Evolutionary conservation across 495 filamentous ascomycete species (phyloP).

Genomic region (Chaetomium tenue): DNA sequence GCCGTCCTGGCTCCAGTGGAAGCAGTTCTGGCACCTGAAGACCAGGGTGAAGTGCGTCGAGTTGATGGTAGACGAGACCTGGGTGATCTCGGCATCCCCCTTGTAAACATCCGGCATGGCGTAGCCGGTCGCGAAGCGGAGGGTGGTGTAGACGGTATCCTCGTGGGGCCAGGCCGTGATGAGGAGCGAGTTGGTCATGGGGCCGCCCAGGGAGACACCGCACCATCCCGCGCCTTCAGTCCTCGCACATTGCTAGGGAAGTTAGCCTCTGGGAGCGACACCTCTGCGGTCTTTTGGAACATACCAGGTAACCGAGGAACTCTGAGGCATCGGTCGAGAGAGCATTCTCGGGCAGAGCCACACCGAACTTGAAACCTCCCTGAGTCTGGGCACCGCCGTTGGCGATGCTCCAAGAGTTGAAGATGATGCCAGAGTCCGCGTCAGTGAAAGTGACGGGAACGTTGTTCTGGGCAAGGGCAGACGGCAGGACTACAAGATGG

Average conservation of each 20-base stretch:
- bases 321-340: slow-evolving; percentile 53
- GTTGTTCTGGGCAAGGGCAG: slow-evolving; percentile 31
- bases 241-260: slow-evolving; percentile 30
- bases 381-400: slow-evolving; percentile 30
- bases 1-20: slow-evolving; percentile 48
- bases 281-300: slow-evolving; percentile 13
- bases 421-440: slow-evolving; percentile 45
- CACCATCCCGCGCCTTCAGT: slow-evolving; percentile 51
- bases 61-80: slow-evolving; percentile 56
- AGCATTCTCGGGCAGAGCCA: slow-evolving; percentile 54
- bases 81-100: slow-evolving; percentile 56
- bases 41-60: slow-evolving; percentile 54
- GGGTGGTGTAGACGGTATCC: slow-evolving; percentile 50
- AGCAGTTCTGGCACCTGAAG: slow-evolving; percentile 63
- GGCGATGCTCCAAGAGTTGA: slow-evolving; percentile 43
- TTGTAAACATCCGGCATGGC: slow-evolving; percentile 56
- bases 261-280: slow-evolving; percentile 22
- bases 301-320: slow-evolving; percentile 58
- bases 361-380: slow-evolving; percentile 54
- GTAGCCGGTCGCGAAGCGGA: slow-evolving; percentile 59
- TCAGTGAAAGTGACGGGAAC: slow-evolving; percentile 42
- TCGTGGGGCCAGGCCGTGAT: slow-evolving; percentile 56
- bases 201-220: slow-evolving; percentile 54
- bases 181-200: slow-evolving; percentile 60
- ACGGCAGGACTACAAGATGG: slow-evolving; percentile 27